phyloP scores from a whole-genome alignment of 2,329 filamentous ascomycete species.

The Penicillium sp. region DNA sequence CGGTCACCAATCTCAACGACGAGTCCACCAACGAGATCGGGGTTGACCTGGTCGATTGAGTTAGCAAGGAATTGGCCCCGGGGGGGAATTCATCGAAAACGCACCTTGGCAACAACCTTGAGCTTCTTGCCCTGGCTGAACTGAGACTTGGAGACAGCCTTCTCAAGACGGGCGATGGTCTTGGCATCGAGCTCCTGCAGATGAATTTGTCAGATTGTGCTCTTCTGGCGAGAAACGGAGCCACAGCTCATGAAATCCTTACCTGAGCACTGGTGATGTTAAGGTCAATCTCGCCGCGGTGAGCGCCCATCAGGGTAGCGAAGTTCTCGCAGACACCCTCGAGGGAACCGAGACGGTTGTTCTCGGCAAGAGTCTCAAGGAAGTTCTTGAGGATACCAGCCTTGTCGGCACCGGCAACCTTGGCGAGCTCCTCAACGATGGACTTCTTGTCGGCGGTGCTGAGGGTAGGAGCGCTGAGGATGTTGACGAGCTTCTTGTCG shows the following conservation, averaged over 20 bases:
- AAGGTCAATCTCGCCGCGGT: slow-evolving; percentile 90
- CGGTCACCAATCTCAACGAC: slow-evolving; percentile 96
- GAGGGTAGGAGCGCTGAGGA: slow-evolving; percentile 81
- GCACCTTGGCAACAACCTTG: slow-evolving; percentile 88
- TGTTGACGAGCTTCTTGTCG: slow-evolving; percentile 74
- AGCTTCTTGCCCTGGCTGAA: slow-evolving; percentile 95
- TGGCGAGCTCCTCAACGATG: slow-evolving; percentile 84
- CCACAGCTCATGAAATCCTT: slow-evolving; percentile 37
- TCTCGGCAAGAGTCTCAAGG: slow-evolving; percentile 83
- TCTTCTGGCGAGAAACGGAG: not conserved
- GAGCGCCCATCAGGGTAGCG: slow-evolving; percentile 77
- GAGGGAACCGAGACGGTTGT: slow-evolving; percentile 88
- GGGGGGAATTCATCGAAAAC: slow-evolving; percentile 30
- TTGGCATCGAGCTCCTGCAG: slow-evolving; percentile 77
- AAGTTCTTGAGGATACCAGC: slow-evolving; percentile 89
- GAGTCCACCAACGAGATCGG: slow-evolving; percentile 89
- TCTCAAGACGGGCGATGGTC: slow-evolving; percentile 81
- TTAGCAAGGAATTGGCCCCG: too few relatives aligned
- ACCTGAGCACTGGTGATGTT: slow-evolving; percentile 87
- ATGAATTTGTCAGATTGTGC: not conserved
- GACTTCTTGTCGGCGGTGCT: slow-evolving; percentile 74
- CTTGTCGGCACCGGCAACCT: slow-evolving; percentile 72
- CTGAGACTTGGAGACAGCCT: slow-evolving; percentile 81
- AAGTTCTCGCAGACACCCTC: slow-evolving; percentile 87
- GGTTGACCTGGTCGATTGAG: slow-evolving; percentile 67